phyloP scores from a whole-genome alignment of 108 stramenopile species.

The Pseudonitzschia pungens region DNA sequence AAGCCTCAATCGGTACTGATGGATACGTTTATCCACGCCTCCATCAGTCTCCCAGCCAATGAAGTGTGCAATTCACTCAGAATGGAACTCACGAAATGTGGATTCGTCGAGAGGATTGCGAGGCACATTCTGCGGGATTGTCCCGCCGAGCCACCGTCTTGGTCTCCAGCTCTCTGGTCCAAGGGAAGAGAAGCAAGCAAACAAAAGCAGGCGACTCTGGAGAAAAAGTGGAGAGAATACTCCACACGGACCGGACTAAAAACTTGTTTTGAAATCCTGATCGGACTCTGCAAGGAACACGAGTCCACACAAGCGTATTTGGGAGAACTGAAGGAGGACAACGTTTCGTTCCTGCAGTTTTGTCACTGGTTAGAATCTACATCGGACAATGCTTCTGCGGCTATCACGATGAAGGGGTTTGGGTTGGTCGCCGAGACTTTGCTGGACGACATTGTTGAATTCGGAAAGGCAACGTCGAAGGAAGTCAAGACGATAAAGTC shows the following conservation, averaged over 20 bases:
- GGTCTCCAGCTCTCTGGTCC: constrained; percentile 75
- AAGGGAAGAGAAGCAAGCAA: constrained; percentile 22
- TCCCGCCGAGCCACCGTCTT: constrained; percentile 68
- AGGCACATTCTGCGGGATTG: constrained; percentile 50
- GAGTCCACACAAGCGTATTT: constrained; percentile 44
- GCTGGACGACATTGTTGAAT: constrained; percentile 60
- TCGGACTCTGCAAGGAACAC: constrained; percentile 65
- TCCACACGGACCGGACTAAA: constrained; percentile 58
- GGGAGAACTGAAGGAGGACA: constrained; percentile 6
- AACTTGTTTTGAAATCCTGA: constrained; percentile 65
- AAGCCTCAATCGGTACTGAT: constrained; percentile 39
- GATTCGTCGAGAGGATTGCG: constrained; percentile 59
- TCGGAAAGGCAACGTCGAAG: constrained; percentile 17
- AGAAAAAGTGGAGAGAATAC: constrained; percentile 56
- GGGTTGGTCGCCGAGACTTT: constrained; percentile 82
- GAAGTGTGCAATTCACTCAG: constrained; percentile 75
- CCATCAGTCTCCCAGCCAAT: constrained; percentile 70
- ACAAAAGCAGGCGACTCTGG: constrained; percentile 15
- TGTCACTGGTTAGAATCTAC: constrained; percentile 89
- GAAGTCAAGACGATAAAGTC: constrained; percentile 26
- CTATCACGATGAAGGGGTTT: constrained; percentile 52
- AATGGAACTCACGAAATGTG: constrained; percentile 57
- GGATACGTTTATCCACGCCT: constrained; percentile 82
- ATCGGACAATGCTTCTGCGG: constrained; percentile 55
- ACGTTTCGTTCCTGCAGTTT: constrained; percentile 35